Evolutionary conservation across 2,329 filamentous ascomycete genomes (phyloP).

Genomic region (Penicillium concentricum): DNA sequence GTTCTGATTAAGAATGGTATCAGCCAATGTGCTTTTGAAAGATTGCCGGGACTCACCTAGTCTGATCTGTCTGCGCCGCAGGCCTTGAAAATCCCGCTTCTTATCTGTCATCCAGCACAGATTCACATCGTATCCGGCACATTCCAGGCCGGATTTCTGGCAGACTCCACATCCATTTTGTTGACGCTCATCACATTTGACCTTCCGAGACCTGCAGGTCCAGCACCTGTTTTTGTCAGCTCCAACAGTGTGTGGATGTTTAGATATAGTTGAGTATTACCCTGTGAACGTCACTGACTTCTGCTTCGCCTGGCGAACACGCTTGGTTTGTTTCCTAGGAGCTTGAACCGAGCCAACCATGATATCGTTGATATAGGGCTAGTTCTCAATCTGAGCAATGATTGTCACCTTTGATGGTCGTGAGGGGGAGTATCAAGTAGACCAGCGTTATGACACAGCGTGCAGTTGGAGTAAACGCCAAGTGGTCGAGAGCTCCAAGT

Average conservation of each 20-base stretch:
- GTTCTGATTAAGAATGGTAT: background rate
- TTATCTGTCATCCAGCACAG: conserved; percentile 10
- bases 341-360: background rate
- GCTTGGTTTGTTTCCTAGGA: background rate
- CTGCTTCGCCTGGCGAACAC: background rate
- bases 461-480: background rate
- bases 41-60: background rate
- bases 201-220: conserved; percentile 14
- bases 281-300: conserved; percentile 2
- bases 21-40: background rate
- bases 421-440: background rate
- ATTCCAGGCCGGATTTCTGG: conserved; percentile 5
- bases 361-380: background rate
- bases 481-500: background rate
- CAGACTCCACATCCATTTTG: conserved; percentile 12
- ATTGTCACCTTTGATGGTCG: background rate
- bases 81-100: background rate
- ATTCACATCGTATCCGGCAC: conserved; percentile 11
- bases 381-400: background rate
- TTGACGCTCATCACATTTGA: conserved; percentile 14
- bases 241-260: background rate
- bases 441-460: background rate
- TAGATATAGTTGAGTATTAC: background rate
- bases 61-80: conserved; percentile 1
- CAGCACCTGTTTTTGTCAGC: conserved; percentile 7